phyloP scores from a whole-genome alignment of 345 rosid genomes.

The Populus davidiana region DNA sequence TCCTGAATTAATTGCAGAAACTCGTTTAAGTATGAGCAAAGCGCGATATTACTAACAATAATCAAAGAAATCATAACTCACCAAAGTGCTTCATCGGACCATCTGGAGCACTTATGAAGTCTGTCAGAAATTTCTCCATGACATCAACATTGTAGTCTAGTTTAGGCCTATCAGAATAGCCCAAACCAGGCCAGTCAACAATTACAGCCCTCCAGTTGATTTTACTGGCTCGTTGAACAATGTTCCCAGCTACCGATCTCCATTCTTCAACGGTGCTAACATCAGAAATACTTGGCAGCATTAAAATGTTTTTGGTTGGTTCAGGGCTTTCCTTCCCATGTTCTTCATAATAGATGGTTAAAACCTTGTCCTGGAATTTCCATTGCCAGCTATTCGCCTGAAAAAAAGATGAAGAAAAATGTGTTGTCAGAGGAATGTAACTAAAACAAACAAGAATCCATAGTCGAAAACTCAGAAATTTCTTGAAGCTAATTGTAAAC shows the following conservation, averaged over 20 bases:
- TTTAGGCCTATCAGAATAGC: slow-evolving; percentile 73
- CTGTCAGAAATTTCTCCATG: slow-evolving; percentile 83
- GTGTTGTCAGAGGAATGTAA: neutral
- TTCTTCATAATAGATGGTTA: slow-evolving; percentile 71
- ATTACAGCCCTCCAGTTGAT: slow-evolving; percentile 72
- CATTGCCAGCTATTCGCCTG: slow-evolving; percentile 67
- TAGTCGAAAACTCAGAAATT: neutral
- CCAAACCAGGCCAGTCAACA: slow-evolving; percentile 97
- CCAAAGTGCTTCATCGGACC: slow-evolving; percentile 62
- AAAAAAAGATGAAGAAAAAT: slow-evolving; percentile 7
- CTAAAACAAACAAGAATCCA: neutral
- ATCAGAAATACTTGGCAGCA: slow-evolving; percentile 94
- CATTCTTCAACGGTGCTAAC: slow-evolving; percentile 94
- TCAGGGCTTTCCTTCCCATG: slow-evolving; percentile 48
- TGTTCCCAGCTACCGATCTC: slow-evolving; percentile 80
- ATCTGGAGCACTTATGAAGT: slow-evolving; percentile 67
- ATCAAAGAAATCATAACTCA: slow-evolving; percentile 11
- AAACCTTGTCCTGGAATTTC: slow-evolving; percentile 61
- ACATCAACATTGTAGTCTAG: slow-evolving; percentile 78
- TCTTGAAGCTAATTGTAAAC: neutral
- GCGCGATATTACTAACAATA: neutral
- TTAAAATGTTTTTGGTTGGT: slow-evolving; percentile 57
- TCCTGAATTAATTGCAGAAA: slow-evolving; percentile 26
- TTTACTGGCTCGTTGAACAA: slow-evolving; percentile 50
- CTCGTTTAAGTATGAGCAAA: neutral